Conservation (phyloP, 176 grass and related monocot genomes). For the Phyllostachys edulis region DNA sequence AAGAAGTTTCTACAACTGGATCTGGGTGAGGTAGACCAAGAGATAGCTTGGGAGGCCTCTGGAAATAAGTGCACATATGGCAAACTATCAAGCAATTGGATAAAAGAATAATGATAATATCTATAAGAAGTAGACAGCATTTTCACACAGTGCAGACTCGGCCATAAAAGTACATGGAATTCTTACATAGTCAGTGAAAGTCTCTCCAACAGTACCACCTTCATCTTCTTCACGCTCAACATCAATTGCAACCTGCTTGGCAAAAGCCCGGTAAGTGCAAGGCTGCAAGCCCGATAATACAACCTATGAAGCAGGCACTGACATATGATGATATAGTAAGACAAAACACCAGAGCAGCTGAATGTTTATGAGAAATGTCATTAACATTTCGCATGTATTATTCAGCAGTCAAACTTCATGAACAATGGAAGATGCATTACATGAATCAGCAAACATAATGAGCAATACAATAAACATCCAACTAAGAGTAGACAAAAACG, state of each 20-base stretch:
- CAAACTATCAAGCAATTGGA: constrained; percentile 33
- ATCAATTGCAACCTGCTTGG: constrained; percentile 79
- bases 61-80: constrained; percentile 35
- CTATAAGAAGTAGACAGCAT: constrained; percentile 20
- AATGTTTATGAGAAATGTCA: constrained; percentile 7
- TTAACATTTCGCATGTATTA: not conserved
- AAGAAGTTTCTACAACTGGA: constrained; percentile 98
- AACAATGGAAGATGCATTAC: not conserved
- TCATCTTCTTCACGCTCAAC: constrained; percentile 98
- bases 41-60: constrained; percentile 83
- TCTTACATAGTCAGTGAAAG: constrained; percentile 95
- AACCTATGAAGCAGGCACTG: constrained; percentile 12
- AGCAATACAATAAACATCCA: not conserved
- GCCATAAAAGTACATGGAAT: constrained; percentile 17
- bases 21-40: constrained; percentile 86
- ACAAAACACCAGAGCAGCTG: constrained; percentile 8
- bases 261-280: constrained; percentile 31
- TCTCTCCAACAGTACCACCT: constrained; percentile 85
- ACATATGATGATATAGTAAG: not conserved
- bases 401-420: not conserved
- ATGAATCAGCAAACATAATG: not conserved
- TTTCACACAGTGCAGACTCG: not conserved
- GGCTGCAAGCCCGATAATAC: not conserved
- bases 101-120: not conserved
- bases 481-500: not conserved